Evolutionary conservation across 768 basidiomycete genomes (phyloP).

Genomic region (Boletus rex-veris): DNA sequence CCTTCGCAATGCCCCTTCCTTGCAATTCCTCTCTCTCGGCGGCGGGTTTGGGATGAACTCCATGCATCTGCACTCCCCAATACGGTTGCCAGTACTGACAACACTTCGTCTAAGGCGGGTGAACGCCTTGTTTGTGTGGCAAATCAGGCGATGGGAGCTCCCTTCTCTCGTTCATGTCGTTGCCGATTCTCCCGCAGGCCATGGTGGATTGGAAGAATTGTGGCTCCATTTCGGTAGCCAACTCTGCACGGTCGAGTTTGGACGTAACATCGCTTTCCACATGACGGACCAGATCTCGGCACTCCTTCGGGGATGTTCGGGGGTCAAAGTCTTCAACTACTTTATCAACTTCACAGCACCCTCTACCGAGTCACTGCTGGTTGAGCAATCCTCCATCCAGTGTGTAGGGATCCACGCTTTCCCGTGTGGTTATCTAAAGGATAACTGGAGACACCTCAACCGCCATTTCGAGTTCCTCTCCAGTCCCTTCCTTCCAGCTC

Average conservation of each 20-base stretch:
- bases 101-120: slow-evolving; percentile 52
- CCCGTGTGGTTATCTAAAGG: slow-evolving; percentile 41
- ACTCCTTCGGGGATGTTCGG: slow-evolving; percentile 45
- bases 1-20: slow-evolving; percentile 49
- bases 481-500: slow-evolving; percentile 41
- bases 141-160: slow-evolving; percentile 48
- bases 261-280: slow-evolving; percentile 52
- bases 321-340: slow-evolving; percentile 52
- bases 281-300: slow-evolving; percentile 44
- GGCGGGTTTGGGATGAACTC: slow-evolving; percentile 38
- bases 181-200: slow-evolving; percentile 43
- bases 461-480: slow-evolving; percentile 47
- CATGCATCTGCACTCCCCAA: slow-evolving; percentile 14
- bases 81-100: slow-evolving; percentile 44
- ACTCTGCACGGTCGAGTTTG: slow-evolving; percentile 55
- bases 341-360: slow-evolving; percentile 47
- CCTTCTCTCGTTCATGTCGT: slow-evolving; percentile 52
- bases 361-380: slow-evolving; percentile 16
- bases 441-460: slow-evolving; percentile 30
- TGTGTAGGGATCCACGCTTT: slow-evolving; percentile 52
- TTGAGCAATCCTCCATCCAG: slow-evolving; percentile 34
- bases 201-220: slow-evolving; percentile 39
- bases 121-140: slow-evolving; percentile 48
- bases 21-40: slow-evolving; percentile 57
- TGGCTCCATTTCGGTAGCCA: slow-evolving; percentile 51